These are phyloP conservation scores for Suhomyces vadensis DNA, from an alignment of 805 yeast species.

Conservation along the genomic window DNA sequence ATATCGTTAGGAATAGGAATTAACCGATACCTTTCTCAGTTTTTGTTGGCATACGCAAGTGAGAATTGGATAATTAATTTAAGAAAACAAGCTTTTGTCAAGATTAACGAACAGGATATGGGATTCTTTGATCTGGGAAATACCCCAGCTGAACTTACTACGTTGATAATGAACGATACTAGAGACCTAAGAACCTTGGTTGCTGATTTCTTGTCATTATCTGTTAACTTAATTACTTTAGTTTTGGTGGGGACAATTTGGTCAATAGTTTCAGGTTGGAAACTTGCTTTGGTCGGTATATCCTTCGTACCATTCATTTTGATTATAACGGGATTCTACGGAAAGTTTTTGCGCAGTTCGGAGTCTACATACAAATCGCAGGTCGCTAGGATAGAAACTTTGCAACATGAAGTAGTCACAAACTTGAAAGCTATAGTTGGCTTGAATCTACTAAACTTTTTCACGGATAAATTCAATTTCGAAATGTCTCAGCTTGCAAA, in stretches of 20 bases:
- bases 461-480: conserved; percentile 38
- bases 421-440: conserved; percentile 66
- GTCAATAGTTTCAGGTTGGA: conserved; percentile 85
- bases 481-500: conserved; percentile 31
- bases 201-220: conserved; percentile 58
- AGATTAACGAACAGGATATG: conserved; percentile 52
- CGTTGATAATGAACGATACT: conserved; percentile 76
- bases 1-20: conserved; percentile 67
- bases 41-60: conserved; percentile 54
- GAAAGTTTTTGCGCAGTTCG: conserved; percentile 48
- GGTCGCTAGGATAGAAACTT: conserved; percentile 55
- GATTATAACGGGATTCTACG: conserved; percentile 52
- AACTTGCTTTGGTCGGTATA: conserved; percentile 76
- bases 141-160: conserved; percentile 54
- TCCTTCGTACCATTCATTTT: conserved; percentile 69
- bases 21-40: conserved; percentile 51
- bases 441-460: conserved; percentile 52
- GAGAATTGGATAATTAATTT: conserved; percentile 66
- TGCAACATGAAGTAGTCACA: conserved; percentile 51
- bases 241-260: conserved; percentile 66
- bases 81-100: conserved; percentile 50
- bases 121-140: conserved; percentile 49
- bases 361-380: conserved; percentile 63
- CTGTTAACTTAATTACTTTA: conserved; percentile 54
- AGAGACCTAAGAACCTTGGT: conserved; percentile 72